Evolutionary conservation across 2,329 filamentous ascomycete species (phyloP).

Genomic region (Lojkania enalia): DNA sequence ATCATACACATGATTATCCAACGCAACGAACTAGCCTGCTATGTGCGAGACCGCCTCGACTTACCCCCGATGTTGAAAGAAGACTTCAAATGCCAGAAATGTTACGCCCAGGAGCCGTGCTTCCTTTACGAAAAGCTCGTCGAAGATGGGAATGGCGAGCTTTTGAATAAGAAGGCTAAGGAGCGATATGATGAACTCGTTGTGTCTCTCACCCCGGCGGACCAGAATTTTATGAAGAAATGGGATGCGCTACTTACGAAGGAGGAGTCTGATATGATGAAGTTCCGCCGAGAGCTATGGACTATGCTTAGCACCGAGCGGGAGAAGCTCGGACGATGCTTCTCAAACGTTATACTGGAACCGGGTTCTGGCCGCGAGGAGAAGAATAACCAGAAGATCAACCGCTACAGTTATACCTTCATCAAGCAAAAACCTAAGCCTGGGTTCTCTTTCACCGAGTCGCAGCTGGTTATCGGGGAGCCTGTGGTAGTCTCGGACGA

Average conservation of each 20-base stretch:
- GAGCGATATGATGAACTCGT: constrained; percentile 82
- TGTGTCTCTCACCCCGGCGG: constrained; percentile 70
- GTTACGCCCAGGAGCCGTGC: constrained; percentile 88
- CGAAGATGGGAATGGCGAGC: constrained; percentile 79
- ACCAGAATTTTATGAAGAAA: constrained; percentile 86
- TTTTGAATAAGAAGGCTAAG: constrained; percentile 77
- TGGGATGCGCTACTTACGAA: constrained; percentile 94
- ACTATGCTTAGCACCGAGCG: constrained; percentile 90
- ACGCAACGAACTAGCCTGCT: constrained; percentile 84
- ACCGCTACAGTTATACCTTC: constrained; percentile 86
- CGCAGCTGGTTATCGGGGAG: constrained; percentile 82
- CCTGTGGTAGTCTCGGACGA: constrained; percentile 97
- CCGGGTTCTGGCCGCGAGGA: constrained; percentile 74
- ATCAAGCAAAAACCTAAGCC: constrained; percentile 66
- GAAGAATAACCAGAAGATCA: constrained; percentile 75
- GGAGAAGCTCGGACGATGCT: constrained; percentile 86
- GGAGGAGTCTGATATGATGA: constrained; percentile 89
- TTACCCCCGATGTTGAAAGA: constrained; percentile 86
- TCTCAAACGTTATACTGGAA: constrained; percentile 82
- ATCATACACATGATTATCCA: constrained; percentile 96
- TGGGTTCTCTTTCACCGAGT: constrained; percentile 85
- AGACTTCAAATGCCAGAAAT: constrained; percentile 78
- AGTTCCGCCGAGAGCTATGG: constrained; percentile 88
- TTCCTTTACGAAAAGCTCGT: constrained; percentile 92
- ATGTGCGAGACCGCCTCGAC: constrained; percentile 78